phyloP scores from a whole-genome alignment of 2,329 filamentous ascomycete genomes.

The Dichotomopilus funicola region DNA sequence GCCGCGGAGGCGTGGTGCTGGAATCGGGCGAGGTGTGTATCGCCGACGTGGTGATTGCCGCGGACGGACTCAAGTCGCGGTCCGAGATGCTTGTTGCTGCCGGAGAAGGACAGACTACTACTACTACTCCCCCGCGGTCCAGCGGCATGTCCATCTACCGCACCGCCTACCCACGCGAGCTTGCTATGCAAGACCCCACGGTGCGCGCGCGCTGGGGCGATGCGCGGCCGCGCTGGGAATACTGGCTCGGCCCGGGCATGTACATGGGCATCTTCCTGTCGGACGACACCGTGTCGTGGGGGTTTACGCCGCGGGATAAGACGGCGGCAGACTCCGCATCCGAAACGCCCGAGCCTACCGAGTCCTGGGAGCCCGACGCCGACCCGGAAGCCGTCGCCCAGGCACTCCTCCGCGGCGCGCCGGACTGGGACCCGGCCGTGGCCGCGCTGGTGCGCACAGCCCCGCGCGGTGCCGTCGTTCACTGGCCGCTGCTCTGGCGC shows the following conservation, averaged over 20 bases:
- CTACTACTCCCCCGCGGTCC: neutral
- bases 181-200: neutral
- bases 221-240: neutral
- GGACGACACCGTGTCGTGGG: neutral
- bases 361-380: neutral
- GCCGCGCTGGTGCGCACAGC: neutral
- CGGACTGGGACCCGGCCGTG: neutral
- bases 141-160: neutral
- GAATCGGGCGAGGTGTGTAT: neutral
- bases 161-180: neutral
- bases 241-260: neutral
- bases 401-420: neutral
- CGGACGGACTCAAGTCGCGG: neutral
- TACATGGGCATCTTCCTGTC: neutral
- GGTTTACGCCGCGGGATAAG: neutral
- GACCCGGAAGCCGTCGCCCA: neutral
- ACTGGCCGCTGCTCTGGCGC: neutral
- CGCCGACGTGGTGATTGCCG: neutral
- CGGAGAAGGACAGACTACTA: neutral
- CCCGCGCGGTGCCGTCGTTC: neutral
- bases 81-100: neutral
- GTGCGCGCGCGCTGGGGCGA: neutral
- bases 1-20: neutral
- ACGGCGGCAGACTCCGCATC: too few species aligned
- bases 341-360: neutral